phyloP scores from a whole-genome alignment of 345 rosid species.

The Salix brachista region DNA sequence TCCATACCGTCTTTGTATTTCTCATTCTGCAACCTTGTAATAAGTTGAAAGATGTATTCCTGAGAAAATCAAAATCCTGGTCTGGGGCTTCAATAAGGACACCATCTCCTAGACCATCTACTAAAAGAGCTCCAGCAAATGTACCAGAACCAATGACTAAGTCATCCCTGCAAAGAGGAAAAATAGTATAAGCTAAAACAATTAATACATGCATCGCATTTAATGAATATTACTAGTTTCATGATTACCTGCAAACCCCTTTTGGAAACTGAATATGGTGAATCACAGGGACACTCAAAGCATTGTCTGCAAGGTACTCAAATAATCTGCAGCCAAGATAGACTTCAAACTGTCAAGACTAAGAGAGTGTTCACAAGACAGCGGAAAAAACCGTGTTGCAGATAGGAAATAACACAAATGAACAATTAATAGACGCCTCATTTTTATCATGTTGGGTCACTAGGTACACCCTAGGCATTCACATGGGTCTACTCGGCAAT shows the following conservation, averaged over 20 bases:
- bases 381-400: not conserved
- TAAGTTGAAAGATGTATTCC: conserved; percentile 86
- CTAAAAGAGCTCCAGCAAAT: conserved; percentile 80
- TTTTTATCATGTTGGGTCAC: not conserved
- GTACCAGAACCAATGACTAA: conserved; percentile 87
- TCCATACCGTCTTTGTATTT: conserved; percentile 86
- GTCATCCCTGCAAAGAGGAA: conserved; percentile 65
- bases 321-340: conserved; percentile 54
- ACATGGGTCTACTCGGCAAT: too few species aligned
- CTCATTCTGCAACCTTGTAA: conserved; percentile 99
- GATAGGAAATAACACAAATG: not conserved
- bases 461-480: not conserved
- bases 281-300: conserved; percentile 73
- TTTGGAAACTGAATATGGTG: conserved; percentile 83
- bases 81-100: conserved; percentile 74
- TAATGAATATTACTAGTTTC: conserved; percentile 1
- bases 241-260: conserved; percentile 62
- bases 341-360: conserved; percentile 2
- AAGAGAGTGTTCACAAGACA: not conserved
- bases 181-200: conserved; percentile 11
- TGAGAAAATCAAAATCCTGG: conserved; percentile 85
- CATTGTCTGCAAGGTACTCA: conserved; percentile 69
- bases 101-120: conserved; percentile 98
- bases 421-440: not conserved
- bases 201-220: not conserved